Conservation (phyloP, 352 stramenopile species). For the Aphanomyces cochlioides region DNA sequence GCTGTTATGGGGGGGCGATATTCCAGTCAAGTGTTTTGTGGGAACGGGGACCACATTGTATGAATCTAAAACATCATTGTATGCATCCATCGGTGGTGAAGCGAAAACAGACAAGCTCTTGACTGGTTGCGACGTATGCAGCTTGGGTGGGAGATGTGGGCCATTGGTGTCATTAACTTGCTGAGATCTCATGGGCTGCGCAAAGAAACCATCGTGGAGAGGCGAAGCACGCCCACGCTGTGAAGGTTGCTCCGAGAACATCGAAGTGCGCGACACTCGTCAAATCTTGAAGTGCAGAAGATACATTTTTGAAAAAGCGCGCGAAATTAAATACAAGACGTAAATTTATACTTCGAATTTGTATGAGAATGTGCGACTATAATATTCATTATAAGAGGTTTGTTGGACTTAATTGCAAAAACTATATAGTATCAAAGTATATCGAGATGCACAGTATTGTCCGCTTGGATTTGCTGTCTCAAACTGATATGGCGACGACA, state of each 20-base stretch:
- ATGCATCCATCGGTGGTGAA: background rate
- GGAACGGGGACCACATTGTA: too few species aligned
- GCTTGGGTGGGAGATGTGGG: too few species aligned
- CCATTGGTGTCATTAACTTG: too few species aligned
- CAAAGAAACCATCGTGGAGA: background rate
- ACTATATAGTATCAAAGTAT: background rate
- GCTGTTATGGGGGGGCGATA: too few species aligned
- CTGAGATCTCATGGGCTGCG: too few species aligned
- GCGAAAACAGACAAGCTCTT: background rate
- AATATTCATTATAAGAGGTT: background rate
- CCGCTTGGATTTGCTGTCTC: too few species aligned
- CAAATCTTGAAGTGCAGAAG: background rate
- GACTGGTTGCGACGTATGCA: too few species aligned
- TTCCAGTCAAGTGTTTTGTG: too few species aligned
- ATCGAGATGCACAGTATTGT: too few species aligned
- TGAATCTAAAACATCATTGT: too few species aligned
- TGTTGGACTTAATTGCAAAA: too few species aligned
- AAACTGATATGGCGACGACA: conserved; percentile 17
- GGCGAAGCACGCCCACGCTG: background rate
- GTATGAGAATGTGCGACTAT: background rate
- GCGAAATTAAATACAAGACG: background rate
- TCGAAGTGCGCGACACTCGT: background rate
- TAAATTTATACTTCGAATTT: too few species aligned
- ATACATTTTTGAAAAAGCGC: conserved; percentile 1
- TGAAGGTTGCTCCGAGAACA: background rate